A percentile compares a stretch with the other conserved stretches of the same genome.
Conservation (phyloP, 2,329 filamentous ascomycete genomes). For the Whalleya microplaca region DNA sequence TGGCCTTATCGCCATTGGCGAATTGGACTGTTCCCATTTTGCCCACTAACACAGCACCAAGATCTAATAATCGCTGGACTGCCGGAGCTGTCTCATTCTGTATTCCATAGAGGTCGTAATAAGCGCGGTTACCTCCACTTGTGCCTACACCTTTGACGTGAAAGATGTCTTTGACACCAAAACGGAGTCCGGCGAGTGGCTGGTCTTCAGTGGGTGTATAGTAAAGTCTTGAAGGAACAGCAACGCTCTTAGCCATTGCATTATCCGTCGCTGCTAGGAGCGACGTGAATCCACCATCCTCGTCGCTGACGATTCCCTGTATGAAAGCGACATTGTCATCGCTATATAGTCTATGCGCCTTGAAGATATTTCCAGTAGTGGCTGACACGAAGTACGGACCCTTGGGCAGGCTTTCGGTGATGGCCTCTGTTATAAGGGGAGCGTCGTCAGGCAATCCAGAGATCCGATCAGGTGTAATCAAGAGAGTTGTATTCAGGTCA, state of each 20-base stretch:
- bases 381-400: slow-evolving; percentile 4
- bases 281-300: not conserved
- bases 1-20: slow-evolving; percentile 48
- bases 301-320: slow-evolving; percentile 1
- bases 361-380: slow-evolving; percentile 1
- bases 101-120: slow-evolving; percentile 57
- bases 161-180: slow-evolving; percentile 67
- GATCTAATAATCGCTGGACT: slow-evolving; percentile 39
- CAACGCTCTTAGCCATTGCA: slow-evolving; percentile 22
- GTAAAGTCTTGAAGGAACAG: slow-evolving; percentile 64
- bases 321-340: slow-evolving; percentile 3
- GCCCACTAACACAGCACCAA: slow-evolving; percentile 60
- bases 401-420: not conserved
- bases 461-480: not conserved
- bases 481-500: not conserved
- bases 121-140: slow-evolving; percentile 61
- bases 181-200: slow-evolving; percentile 62
- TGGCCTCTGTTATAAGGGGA: not conserved
- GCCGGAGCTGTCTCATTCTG: slow-evolving; percentile 50
- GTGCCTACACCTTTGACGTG: slow-evolving; percentile 60
- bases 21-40: slow-evolving; percentile 53
- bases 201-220: slow-evolving; percentile 55
- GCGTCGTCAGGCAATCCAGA: not conserved
- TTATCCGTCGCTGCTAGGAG: slow-evolving; percentile 1
- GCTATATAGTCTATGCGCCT: not conserved